A percentile compares a stretch with the other conserved stretches of the same genome.
Conservation (phyloP, 441 rosid genomes). For the Jatropha podagrica region DNA sequence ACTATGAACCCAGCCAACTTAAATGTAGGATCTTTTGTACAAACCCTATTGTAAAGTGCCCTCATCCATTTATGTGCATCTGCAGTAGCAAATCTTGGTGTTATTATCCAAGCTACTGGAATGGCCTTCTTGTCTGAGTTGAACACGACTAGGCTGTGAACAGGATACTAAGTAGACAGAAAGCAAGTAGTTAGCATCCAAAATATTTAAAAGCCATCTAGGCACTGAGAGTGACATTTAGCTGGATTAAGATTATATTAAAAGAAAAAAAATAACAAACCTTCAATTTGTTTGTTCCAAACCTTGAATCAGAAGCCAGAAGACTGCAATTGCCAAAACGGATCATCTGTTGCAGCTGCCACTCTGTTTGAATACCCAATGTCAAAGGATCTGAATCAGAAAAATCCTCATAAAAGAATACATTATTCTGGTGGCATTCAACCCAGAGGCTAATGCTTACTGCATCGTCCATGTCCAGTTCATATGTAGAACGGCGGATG, state of each 20-base stretch:
- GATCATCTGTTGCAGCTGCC: slow-evolving; percentile 98
- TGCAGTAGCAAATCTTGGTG: slow-evolving; percentile 56
- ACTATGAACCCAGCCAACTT: slow-evolving; percentile 89
- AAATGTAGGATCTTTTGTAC: slow-evolving; percentile 79
- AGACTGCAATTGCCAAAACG: slow-evolving; percentile 80
- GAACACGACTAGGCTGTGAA: slow-evolving; percentile 80
- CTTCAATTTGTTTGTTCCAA: slow-evolving; percentile 89
- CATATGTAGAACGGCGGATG: slow-evolving; percentile 75
- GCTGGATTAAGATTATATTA: slow-evolving; percentile 2
- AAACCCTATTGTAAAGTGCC: slow-evolving; percentile 82
- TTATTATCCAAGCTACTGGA: slow-evolving; percentile 93
- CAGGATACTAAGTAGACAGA: slow-evolving; percentile 61
- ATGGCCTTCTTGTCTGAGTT: slow-evolving; percentile 87
- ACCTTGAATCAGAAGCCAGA: slow-evolving; percentile 80
- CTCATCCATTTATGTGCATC: slow-evolving; percentile 86
- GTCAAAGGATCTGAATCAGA: slow-evolving; percentile 69
- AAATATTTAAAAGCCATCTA: slow-evolving; percentile 14
- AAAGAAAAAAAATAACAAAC: slow-evolving; percentile 38
- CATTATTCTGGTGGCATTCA: slow-evolving; percentile 71
- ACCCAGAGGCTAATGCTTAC: slow-evolving; percentile 77
- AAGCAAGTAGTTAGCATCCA: slow-evolving; percentile 37
- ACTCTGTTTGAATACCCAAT: slow-evolving; percentile 89
- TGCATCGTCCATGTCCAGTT: slow-evolving; percentile 75
- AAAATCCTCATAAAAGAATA: slow-evolving; percentile 72
- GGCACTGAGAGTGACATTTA: slow-evolving; percentile 14